A percentile compares a stretch with the other conserved stretches of the same genome.
These are phyloP conservation scores for Yamadazyma mexicana DNA, from an alignment of 1,139 yeast species.

Conservation along the genomic window DNA sequence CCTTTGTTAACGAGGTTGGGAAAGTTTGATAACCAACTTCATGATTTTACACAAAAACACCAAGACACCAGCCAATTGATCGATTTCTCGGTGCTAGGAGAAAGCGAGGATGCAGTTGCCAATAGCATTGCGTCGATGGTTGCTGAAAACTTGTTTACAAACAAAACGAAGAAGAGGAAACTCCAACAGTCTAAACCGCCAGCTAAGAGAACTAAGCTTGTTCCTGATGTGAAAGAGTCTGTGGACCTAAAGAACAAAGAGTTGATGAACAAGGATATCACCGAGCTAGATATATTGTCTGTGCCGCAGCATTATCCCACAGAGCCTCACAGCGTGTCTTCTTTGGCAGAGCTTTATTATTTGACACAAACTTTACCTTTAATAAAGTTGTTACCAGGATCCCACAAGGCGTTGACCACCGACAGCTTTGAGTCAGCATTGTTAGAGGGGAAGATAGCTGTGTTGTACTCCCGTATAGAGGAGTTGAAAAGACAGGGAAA, in stretches of 20 bases:
- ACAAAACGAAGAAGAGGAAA: conserved; percentile 7
- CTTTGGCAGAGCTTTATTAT: conserved; percentile 83
- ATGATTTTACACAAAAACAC: conserved; percentile 9
- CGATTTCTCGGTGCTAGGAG: conserved; percentile 12
- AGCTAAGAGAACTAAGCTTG: conserved; percentile 10
- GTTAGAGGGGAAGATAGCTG: conserved; percentile 91
- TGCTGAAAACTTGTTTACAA: conserved; percentile 7
- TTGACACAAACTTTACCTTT: conserved; percentile 86
- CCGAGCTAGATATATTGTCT: conserved; percentile 38
- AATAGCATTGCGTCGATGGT: conserved; percentile 6
- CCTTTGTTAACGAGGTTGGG: conserved; percentile 16
- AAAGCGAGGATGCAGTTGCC: conserved; percentile 6
- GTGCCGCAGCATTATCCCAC: conserved; percentile 49
- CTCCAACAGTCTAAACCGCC: neutral
- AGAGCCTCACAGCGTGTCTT: conserved; percentile 47
- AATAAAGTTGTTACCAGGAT: conserved; percentile 74
- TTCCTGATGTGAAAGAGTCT: conserved; percentile 12
- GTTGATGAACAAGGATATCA: conserved; percentile 27
- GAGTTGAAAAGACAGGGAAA: conserved; percentile 83
- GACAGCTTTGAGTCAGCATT: conserved; percentile 83
- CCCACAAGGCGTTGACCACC: conserved; percentile 83
- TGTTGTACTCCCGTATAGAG: conserved; percentile 88
- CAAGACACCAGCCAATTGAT: conserved; percentile 6
- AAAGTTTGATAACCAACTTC: conserved; percentile 9
- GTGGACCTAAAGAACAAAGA: conserved; percentile 22